A percentile compares a stretch with the other conserved stretches of the same genome.
phyloP scores from a whole-genome alignment of 2,329 filamentous ascomycete species.

The Truncatella angustata region DNA sequence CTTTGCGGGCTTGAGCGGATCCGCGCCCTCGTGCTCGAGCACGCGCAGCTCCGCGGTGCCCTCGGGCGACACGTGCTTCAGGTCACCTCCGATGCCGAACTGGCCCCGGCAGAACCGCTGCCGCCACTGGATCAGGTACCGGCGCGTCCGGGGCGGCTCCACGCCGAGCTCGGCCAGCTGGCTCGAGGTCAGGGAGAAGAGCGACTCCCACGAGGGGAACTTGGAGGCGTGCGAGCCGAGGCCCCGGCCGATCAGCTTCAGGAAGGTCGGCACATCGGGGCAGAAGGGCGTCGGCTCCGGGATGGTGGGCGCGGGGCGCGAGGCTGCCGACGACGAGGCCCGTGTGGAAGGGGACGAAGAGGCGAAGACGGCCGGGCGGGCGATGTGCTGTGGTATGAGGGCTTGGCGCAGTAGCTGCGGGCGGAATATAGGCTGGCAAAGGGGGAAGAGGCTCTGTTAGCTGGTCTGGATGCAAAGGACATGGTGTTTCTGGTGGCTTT shows the following conservation, averaged over 20 bases:
- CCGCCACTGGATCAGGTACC: constrained; percentile 85
- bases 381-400: constrained; percentile 28
- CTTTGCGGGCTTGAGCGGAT: constrained; percentile 42
- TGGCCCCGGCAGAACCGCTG: constrained; percentile 77
- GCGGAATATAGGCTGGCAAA: constrained; percentile 24
- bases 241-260: constrained; percentile 85
- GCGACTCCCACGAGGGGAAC: constrained; percentile 84
- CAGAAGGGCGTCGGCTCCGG: constrained; percentile 81
- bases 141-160: constrained; percentile 77
- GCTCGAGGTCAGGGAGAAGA: constrained; percentile 76
- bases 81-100: constrained; percentile 80
- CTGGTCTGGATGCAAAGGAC: background rate
- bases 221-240: constrained; percentile 81
- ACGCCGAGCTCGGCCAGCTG: constrained; percentile 83
- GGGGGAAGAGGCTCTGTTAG: background rate
- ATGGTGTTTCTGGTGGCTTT: background rate
- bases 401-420: constrained; percentile 26
- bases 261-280: constrained; percentile 81
- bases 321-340: constrained; percentile 28
- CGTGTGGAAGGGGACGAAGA: constrained; percentile 33
- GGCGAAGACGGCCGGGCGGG: constrained; percentile 20
- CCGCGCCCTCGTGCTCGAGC: constrained; percentile 38
- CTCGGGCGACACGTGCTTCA: constrained; percentile 62
- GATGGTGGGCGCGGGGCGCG: constrained; percentile 28
- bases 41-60: constrained; percentile 53